Evolutionary conservation across 805 yeast genomes (phyloP).

Genomic region (Lachancea kluyveri): DNA sequence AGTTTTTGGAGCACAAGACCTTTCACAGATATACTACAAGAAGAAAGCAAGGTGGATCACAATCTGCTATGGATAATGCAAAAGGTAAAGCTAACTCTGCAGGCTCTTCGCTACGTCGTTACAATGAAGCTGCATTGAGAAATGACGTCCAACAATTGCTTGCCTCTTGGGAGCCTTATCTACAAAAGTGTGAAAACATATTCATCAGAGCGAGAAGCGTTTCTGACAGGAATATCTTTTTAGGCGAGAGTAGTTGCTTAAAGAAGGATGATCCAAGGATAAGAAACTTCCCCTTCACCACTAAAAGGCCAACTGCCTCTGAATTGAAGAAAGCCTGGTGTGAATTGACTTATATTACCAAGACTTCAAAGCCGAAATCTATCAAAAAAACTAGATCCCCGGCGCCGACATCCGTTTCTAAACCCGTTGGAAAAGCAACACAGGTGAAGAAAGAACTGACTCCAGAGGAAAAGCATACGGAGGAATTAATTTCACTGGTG

Average conservation of each 20-base stretch:
- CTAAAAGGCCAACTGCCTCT: constrained; percentile 74
- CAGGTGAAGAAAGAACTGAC: constrained; percentile 23
- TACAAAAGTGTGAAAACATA: constrained; percentile 60
- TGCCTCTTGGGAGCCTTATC: constrained; percentile 52
- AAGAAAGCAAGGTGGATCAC: constrained; percentile 97
- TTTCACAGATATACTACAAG: constrained; percentile 94
- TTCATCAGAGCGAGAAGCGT: constrained; percentile 79
- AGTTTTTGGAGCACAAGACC: constrained; percentile 68
- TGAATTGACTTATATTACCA: constrained; percentile 55
- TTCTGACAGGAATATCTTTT: constrained; percentile 53
- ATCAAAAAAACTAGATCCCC: constrained; percentile 3
- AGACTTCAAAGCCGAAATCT: constrained; percentile 49
- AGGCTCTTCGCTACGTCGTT: constrained; percentile 83
- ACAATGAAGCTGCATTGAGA: constrained; percentile 79
- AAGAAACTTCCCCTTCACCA: constrained; percentile 77
- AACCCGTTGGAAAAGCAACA: constrained; percentile 27
- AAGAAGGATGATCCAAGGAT: constrained; percentile 54
- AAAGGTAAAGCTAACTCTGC: constrained; percentile 96
- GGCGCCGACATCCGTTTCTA: constrained; percentile 14
- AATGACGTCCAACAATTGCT: constrained; percentile 72
- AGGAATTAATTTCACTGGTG: constrained; percentile 51
- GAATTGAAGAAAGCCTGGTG: constrained; percentile 85
- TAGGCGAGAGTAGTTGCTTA: constrained; percentile 54
- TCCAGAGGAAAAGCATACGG: constrained; percentile 38
- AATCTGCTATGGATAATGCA: constrained; percentile 85